These are phyloP conservation scores for Penicillium thymicola DNA, from an alignment of 2,329 filamentous ascomycete species.

Conservation along the genomic window DNA sequence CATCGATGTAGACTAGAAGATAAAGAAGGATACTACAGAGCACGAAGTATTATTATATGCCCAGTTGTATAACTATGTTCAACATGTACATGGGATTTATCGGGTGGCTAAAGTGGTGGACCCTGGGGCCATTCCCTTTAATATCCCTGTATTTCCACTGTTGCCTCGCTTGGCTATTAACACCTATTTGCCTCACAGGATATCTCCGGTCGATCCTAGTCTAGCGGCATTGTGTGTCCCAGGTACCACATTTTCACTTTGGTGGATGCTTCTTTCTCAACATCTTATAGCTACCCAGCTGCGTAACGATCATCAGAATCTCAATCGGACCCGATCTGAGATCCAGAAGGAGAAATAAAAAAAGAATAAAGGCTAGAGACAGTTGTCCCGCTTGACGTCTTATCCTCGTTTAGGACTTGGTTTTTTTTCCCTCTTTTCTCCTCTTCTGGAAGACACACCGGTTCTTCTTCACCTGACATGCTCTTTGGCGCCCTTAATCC, in stretches of 20 bases:
- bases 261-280: constrained; percentile 8
- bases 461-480: constrained; percentile 6
- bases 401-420: constrained; percentile 2
- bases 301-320: constrained; percentile 21
- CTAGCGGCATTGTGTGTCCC: constrained; percentile 6
- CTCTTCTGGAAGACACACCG: constrained; percentile 2
- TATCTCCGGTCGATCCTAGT: constrained; percentile 17
- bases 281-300: constrained; percentile 11
- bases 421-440: constrained; percentile 3
- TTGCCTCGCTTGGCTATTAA: constrained; percentile 24
- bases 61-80: not conserved
- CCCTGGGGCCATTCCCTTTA: constrained; percentile 19
- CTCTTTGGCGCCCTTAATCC: constrained; percentile 1
- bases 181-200: constrained; percentile 10
- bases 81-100: not conserved
- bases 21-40: too few relatives aligned
- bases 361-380: constrained; percentile 1
- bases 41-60: too few relatives aligned
- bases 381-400: constrained; percentile 9
- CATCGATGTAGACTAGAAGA: not conserved
- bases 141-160: constrained; percentile 31
- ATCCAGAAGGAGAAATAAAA: constrained; percentile 1
- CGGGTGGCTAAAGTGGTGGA: constrained; percentile 16
- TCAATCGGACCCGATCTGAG: constrained; percentile 11
- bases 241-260: constrained; percentile 8